Evolutionary conservation across 2,329 filamentous ascomycete species (phyloP).

Genomic region (Xylaria sp.): DNA sequence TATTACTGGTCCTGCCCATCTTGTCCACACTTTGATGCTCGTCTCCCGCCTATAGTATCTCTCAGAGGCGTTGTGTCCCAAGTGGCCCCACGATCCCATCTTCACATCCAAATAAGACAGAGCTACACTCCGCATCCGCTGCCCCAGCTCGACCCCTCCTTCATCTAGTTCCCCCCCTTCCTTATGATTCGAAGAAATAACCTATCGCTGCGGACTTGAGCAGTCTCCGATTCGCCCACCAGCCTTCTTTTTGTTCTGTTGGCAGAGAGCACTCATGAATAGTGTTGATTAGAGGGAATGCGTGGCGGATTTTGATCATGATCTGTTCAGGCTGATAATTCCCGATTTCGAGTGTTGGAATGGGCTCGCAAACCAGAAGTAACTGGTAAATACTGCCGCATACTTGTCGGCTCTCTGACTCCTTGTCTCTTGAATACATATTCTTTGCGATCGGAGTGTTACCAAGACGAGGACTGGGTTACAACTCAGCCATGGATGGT

Average conservation of each 20-base stretch:
- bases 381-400: conserved; percentile 30
- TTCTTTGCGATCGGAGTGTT: conserved; percentile 37
- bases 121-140: conserved; percentile 47
- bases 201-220: conserved; percentile 42
- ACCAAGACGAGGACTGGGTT: conserved; percentile 52
- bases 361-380: conserved; percentile 34
- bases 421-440: conserved; percentile 23
- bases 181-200: conserved; percentile 41
- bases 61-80: conserved; percentile 33
- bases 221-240: conserved; percentile 44
- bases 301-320: conserved; percentile 42
- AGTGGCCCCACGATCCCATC: conserved; percentile 50
- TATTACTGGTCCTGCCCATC: conserved; percentile 39
- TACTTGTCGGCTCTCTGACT: conserved; percentile 20
- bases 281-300: conserved; percentile 42
- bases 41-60: conserved; percentile 48
- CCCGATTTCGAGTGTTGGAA: conserved; percentile 38
- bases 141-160: conserved; percentile 49
- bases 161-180: conserved; percentile 43
- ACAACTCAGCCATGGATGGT: conserved; percentile 57
- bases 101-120: conserved; percentile 49
- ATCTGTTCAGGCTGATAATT: conserved; percentile 34
- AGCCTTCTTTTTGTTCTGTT: conserved; percentile 33
- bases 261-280: conserved; percentile 32
- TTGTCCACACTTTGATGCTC: conserved; percentile 45